A percentile compares a stretch with the other conserved stretches of the same genome.
phyloP scores from a whole-genome alignment of 140 eudicot species.

The Flaveria floridana region DNA sequence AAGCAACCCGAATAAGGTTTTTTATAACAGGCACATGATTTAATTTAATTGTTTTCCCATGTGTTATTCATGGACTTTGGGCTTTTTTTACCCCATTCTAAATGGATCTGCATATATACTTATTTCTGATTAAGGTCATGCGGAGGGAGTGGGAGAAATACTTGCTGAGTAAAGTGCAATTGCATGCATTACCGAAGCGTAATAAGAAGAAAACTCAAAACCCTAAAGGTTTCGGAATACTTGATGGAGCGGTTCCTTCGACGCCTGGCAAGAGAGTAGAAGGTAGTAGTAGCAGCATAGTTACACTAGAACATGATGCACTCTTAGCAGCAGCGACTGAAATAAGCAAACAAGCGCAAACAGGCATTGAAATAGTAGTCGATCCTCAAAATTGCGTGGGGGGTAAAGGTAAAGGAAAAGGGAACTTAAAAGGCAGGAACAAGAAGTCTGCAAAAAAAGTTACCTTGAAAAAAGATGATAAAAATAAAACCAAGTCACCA shows the following conservation, averaged over 20 bases:
- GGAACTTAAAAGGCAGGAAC: constrained; percentile 41
- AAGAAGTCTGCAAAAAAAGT: constrained; percentile 36
- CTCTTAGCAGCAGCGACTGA: constrained; percentile 77
- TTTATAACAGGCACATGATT: not conserved
- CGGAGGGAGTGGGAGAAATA: constrained; percentile 92
- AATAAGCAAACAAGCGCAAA: constrained; percentile 54
- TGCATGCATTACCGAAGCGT: constrained; percentile 63
- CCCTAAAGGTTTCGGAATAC: constrained; percentile 86
- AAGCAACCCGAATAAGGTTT: constrained; percentile 67
- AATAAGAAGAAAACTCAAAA: constrained; percentile 57
- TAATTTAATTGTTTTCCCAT: not conserved
- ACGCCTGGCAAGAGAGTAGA: constrained; percentile 61
- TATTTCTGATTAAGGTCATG: constrained; percentile 61
- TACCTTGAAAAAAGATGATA: constrained; percentile 27
- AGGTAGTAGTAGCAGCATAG: constrained; percentile 50
- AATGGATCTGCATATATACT: constrained; percentile 9
- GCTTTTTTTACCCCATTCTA: not conserved
- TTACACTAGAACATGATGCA: constrained; percentile 75
- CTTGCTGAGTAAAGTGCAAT: constrained; percentile 84
- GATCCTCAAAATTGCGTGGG: constrained; percentile 32
- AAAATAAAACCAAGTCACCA: constrained; percentile 29
- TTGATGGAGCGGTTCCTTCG: constrained; percentile 55
- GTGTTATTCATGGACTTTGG: constrained; percentile 8
- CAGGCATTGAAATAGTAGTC: constrained; percentile 38
- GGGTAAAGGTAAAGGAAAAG: constrained; percentile 41